Percentiles rank a stretch among this genome's conserved stretches.
Conservation (phyloP, 2,329 filamentous ascomycete species). For the Penicillium verrucosum region DNA sequence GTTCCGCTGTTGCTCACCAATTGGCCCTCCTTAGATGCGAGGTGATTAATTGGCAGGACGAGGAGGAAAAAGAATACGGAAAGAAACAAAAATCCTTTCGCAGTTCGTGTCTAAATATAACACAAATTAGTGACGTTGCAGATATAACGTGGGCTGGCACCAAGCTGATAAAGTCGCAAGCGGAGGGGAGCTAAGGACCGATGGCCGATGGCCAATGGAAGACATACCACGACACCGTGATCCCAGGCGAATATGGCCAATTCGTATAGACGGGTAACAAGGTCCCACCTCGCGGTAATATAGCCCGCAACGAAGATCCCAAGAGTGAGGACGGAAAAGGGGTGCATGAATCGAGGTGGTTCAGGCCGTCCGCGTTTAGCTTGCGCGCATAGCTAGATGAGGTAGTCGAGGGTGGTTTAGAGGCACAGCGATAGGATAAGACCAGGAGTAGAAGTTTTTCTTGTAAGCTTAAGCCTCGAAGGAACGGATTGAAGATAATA, state of each 20-base stretch:
- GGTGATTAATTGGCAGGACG: slow-evolving; percentile 75
- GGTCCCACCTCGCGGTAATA: slow-evolving; percentile 98
- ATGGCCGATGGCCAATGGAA: background rate
- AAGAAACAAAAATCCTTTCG: slow-evolving; percentile 79
- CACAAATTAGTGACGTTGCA: slow-evolving; percentile 5
- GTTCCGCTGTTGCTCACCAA: slow-evolving; percentile 57
- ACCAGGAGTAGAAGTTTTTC: background rate
- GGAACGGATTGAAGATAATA: background rate
- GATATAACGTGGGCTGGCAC: background rate
- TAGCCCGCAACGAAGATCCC: slow-evolving; percentile 99
- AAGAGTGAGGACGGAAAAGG: slow-evolving; percentile 91
- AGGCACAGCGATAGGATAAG: background rate
- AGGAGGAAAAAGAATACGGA: slow-evolving; percentile 81
- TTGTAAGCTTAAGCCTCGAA: background rate
- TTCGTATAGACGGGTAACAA: slow-evolving; percentile 95
- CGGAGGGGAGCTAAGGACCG: slow-evolving; percentile 7
- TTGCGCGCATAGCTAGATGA: slow-evolving; percentile 32
- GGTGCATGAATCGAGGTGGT: slow-evolving; percentile 70
- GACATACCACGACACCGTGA: slow-evolving; percentile 88
- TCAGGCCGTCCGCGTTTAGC: slow-evolving; percentile 25
- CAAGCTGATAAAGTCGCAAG: slow-evolving; percentile 1
- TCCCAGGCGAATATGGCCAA: slow-evolving; percentile 97
- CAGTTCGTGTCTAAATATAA: slow-evolving; percentile 67
- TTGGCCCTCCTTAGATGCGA: slow-evolving; percentile 75
- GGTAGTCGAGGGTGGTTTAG: background rate